These are phyloP conservation scores for Vitis labrusca DNA, from an alignment of 164 flowering plant species.

Conservation along the genomic window DNA sequence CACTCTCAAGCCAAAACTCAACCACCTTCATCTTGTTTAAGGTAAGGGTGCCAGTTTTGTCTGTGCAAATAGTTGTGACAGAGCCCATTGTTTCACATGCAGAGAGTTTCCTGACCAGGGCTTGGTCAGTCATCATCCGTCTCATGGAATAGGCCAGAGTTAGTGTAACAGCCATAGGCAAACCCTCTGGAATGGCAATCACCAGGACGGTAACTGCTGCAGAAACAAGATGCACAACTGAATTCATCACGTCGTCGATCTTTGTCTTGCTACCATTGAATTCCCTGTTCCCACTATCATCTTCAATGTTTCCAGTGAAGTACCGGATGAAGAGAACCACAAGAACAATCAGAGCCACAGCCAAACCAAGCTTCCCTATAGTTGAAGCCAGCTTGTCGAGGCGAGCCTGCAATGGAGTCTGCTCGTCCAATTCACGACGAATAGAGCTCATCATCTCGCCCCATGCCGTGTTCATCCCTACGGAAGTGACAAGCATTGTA, in stretches of 20 bases:
- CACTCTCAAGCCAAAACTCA: constrained; percentile 21
- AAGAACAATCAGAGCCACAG: constrained; percentile 28
- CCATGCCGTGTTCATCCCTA: constrained; percentile 33
- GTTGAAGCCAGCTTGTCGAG: constrained; percentile 24
- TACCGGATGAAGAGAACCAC: constrained; percentile 24
- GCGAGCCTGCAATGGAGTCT: constrained; percentile 27
- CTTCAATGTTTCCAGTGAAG: constrained; percentile 31
- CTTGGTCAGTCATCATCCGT: constrained; percentile 29
- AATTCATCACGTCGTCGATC: constrained; percentile 21
- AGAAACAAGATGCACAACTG: constrained; percentile 19
- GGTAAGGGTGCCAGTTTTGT: constrained; percentile 38
- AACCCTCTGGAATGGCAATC: constrained; percentile 38
- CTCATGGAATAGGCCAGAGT: constrained; percentile 40
- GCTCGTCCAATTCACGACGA: constrained; percentile 14
- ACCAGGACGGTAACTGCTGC: constrained; percentile 33
- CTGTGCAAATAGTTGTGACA: constrained; percentile 36
- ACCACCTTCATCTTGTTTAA: constrained; percentile 30
- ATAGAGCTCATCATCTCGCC: constrained; percentile 33
- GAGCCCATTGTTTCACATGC: constrained; percentile 39
- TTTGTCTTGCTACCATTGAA: constrained; percentile 19
- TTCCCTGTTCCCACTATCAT: constrained; percentile 23
- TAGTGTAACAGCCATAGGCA: constrained; percentile 35
- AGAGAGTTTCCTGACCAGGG: constrained; percentile 37
- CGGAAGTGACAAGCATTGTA: constrained; percentile 31
- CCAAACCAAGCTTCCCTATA: constrained; percentile 31